A percentile compares a stretch with the other conserved stretches of the same genome.
Conservation (phyloP, 345 rosid genomes). For the Euphorbia tirucalli region DNA sequence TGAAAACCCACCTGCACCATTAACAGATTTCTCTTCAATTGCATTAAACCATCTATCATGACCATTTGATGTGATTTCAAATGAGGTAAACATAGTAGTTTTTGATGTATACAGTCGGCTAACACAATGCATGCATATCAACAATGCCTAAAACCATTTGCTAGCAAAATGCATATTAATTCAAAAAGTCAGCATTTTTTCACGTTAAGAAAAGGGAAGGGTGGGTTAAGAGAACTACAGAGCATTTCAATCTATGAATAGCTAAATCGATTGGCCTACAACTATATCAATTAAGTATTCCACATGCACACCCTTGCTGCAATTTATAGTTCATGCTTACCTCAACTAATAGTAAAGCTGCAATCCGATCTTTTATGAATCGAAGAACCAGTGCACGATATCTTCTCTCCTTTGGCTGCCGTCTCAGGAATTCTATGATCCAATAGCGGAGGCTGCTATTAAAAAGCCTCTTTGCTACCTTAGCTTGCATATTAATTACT, state of each 20-base stretch:
- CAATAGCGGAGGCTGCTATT: slow-evolving; percentile 77
- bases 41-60: neutral
- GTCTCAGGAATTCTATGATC: slow-evolving; percentile 73
- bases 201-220: neutral
- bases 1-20: slow-evolving; percentile 75
- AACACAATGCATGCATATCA: too few relatives aligned
- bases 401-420: slow-evolving; percentile 70
- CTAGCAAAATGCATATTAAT: neutral
- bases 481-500: slow-evolving; percentile 55
- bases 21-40: slow-evolving; percentile 3
- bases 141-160: too few relatives aligned
- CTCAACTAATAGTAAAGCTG: slow-evolving; percentile 73
- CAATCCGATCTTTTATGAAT: slow-evolving; percentile 80
- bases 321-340: slow-evolving; percentile 29
- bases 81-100: neutral
- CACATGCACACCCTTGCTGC: too few relatives aligned
- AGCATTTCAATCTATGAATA: neutral
- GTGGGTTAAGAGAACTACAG: neutral
- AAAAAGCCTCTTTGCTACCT: slow-evolving; percentile 56
- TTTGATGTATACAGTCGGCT: neutral
- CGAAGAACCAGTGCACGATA: slow-evolving; percentile 68
- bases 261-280: neutral
- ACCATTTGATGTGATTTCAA: too few relatives aligned
- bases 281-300: too few relatives aligned
- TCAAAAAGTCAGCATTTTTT: too few relatives aligned